phyloP scores from a whole-genome alignment of 805 yeast species.

The Groenewaldozyma tartarivorans region DNA sequence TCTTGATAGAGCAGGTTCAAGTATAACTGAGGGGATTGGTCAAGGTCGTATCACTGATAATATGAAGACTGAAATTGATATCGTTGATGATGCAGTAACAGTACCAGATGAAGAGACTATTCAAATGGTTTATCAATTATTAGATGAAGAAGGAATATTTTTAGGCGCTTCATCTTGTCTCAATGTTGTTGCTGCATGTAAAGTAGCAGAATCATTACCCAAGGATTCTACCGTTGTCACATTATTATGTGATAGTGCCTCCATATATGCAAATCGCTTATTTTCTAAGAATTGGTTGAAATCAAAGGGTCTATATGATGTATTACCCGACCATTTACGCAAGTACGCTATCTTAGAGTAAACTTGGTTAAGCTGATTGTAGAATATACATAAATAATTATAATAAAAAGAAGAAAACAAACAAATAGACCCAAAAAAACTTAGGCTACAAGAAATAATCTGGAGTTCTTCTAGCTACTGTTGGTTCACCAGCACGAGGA shows the following conservation, averaged over 20 bases:
- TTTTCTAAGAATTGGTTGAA: conserved; percentile 74
- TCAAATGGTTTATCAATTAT: conserved; percentile 69
- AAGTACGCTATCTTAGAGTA: conserved; percentile 49
- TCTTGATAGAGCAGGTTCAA: conserved; percentile 65
- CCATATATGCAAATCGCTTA: conserved; percentile 73
- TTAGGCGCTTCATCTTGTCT: conserved; percentile 87
- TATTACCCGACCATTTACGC: conserved; percentile 59
- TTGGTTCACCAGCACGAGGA: conserved; percentile 94
- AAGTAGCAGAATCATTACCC: conserved; percentile 56
- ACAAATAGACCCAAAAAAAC: not conserved
- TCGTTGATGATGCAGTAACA: conserved; percentile 71
- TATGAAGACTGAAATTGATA: conserved; percentile 58
- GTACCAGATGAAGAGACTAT: conserved; percentile 76
- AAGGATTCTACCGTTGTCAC: conserved; percentile 86
- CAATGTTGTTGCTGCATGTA: conserved; percentile 81
- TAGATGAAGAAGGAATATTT: conserved; percentile 85
- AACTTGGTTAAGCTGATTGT: not conserved
- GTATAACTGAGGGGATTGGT: conserved; percentile 94
- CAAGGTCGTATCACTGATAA: conserved; percentile 89
- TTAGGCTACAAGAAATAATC: conserved; percentile 69
- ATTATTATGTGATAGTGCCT: conserved; percentile 83
- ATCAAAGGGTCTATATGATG: conserved; percentile 48
- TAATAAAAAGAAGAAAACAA: not conserved
- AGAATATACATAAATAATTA: not conserved
- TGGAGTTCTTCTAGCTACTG: conserved; percentile 88